These are phyloP conservation scores for Cryphonectria japonica DNA, from an alignment of 2,329 filamentous ascomycete species.

Conservation along the genomic window DNA sequence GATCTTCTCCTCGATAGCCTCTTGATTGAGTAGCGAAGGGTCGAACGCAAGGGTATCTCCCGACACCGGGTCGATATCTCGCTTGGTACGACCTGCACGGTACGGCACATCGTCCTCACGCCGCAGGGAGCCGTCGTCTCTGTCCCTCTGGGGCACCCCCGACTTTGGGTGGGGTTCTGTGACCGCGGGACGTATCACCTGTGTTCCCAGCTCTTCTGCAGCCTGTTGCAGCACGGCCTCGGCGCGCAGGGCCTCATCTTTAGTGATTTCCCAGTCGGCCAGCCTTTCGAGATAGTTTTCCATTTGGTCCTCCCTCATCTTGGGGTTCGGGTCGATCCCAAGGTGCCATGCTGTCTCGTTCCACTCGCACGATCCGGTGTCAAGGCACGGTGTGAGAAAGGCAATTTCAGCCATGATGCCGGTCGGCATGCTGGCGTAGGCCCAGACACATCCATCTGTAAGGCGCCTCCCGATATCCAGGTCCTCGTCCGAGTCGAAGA, in stretches of 20 bases:
- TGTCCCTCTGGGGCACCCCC: neutral
- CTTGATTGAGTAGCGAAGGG: conserved; percentile 20
- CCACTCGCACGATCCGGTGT: conserved; percentile 54
- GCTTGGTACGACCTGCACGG: conserved; percentile 1
- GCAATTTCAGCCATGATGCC: conserved; percentile 69
- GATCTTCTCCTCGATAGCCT: conserved; percentile 32
- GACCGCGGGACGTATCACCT: neutral
- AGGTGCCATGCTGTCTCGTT: conserved; percentile 55
- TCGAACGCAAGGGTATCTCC: conserved; percentile 11
- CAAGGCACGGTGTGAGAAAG: conserved; percentile 53
- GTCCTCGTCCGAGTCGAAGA: conserved; percentile 62
- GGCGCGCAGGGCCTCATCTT: conserved; percentile 31
- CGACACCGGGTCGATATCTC: conserved; percentile 5
- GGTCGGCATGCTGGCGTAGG: conserved; percentile 61
- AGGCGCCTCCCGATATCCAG: conserved; percentile 66
- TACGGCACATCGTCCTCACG: conserved; percentile 7
- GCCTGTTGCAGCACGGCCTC: conserved; percentile 32
- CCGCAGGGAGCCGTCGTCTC: conserved; percentile 12
- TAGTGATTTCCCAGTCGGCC: conserved; percentile 45
- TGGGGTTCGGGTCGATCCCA: conserved; percentile 47
- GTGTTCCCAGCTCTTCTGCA: conserved; percentile 27
- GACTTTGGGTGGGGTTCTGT: neutral
- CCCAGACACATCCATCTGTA: conserved; percentile 72
- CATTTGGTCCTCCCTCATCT: conserved; percentile 48
- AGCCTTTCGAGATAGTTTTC: conserved; percentile 44